phyloP scores from a whole-genome alignment of 2,329 filamentous ascomycete genomes.

The Fusarium sp. region DNA sequence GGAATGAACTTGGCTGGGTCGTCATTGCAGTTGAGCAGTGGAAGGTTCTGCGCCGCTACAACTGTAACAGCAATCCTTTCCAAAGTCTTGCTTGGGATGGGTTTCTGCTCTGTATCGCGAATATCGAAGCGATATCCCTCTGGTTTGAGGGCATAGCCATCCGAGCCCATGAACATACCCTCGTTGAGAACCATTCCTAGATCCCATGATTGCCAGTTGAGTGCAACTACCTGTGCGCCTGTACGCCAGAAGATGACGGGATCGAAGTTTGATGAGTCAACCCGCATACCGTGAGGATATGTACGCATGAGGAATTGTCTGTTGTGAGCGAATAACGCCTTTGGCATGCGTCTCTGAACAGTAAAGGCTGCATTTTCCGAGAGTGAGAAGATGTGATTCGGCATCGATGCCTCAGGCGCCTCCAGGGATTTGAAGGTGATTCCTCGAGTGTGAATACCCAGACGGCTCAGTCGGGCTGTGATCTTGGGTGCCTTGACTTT shows the following conservation, averaged over 20 bases:
- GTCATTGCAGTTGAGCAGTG: not conserved
- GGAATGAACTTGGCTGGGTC: conserved; percentile 12
- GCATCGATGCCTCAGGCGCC: conserved; percentile 58
- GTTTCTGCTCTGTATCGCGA: not conserved
- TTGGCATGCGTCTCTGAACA: conserved; percentile 69
- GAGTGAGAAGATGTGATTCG: conserved; percentile 84
- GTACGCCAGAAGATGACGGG: conserved; percentile 90
- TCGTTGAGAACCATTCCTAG: conserved; percentile 95
- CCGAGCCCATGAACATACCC: conserved; percentile 90
- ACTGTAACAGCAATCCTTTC: not conserved
- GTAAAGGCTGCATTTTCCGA: conserved; percentile 79
- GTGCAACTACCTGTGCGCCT: conserved; percentile 94
- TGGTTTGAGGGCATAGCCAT: conserved; percentile 89
- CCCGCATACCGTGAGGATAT: conserved; percentile 81
- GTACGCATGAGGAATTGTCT: conserved; percentile 87
- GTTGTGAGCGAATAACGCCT: conserved; percentile 85
- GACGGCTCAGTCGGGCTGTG: not conserved
- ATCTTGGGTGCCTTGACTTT: conserved; percentile 12
- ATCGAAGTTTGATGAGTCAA: conserved; percentile 92
- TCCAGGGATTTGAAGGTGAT: conserved; percentile 7
- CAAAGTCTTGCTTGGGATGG: not conserved
- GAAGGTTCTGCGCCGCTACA: conserved; percentile 8
- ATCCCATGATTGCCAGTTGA: conserved; percentile 97
- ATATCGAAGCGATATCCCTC: conserved; percentile 62
- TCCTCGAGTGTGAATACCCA: conserved; percentile 10